A percentile compares a stretch with the other conserved stretches of the same genome.
These are phyloP conservation scores for Botrytis porri DNA, from an alignment of 2,329 filamentous ascomycete species.

Conservation along the genomic window DNA sequence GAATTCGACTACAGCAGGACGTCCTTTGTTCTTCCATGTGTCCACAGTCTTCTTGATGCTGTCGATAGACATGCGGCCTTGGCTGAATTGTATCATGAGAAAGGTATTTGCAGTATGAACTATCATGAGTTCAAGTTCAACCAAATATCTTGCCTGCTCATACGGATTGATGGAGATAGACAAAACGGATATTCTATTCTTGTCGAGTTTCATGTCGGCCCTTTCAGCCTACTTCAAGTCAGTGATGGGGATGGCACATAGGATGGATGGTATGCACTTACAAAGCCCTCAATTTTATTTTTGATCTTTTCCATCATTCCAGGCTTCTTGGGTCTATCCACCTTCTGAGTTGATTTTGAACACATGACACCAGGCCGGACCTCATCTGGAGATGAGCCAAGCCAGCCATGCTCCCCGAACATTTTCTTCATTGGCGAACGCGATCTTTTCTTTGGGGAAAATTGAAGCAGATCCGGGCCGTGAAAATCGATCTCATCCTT, in stretches of 20 bases:
- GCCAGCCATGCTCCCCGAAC: slow-evolving; percentile 38
- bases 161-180: slow-evolving; percentile 31
- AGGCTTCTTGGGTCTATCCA: slow-evolving; percentile 25
- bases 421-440: slow-evolving; percentile 39
- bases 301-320: slow-evolving; percentile 35
- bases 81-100: slow-evolving; percentile 37
- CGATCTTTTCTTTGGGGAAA: slow-evolving; percentile 32
- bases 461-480: not conserved
- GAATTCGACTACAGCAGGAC: slow-evolving; percentile 49
- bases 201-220: slow-evolving; percentile 31
- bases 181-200: slow-evolving; percentile 27
- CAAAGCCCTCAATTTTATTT: slow-evolving; percentile 35
- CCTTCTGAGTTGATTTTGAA: slow-evolving; percentile 22
- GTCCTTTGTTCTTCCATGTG: slow-evolving; percentile 44
- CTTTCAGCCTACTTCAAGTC: slow-evolving; percentile 34
- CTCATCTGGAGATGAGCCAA: slow-evolving; percentile 32
- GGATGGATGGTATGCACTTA: slow-evolving; percentile 23
- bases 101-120: slow-evolving; percentile 37
- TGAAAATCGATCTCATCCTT: slow-evolving; percentile 23
- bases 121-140: slow-evolving; percentile 38
- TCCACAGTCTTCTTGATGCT: slow-evolving; percentile 37
- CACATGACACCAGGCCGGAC: slow-evolving; percentile 15
- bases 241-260: not conserved
- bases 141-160: slow-evolving; percentile 35
- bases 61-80: slow-evolving; percentile 34